These are phyloP conservation scores for Pythium grandisporangium DNA, from an alignment of 352 stramenopile species.

Conservation along the genomic window DNA sequence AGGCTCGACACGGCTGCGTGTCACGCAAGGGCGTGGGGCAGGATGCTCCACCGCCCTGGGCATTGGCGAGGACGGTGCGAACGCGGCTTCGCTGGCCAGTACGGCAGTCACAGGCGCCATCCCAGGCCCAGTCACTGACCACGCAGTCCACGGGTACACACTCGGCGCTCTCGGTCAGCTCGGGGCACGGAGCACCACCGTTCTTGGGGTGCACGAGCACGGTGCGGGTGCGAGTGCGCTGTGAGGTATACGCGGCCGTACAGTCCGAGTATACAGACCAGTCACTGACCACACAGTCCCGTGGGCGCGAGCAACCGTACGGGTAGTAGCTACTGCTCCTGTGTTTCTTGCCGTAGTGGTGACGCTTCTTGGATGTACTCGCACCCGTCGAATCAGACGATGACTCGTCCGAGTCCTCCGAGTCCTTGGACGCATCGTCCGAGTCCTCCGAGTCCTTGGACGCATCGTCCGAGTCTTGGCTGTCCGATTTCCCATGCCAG, in stretches of 20 bases:
- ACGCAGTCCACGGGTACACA: constrained; percentile 6
- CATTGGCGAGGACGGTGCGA: constrained; percentile 9
- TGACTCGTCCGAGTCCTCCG: too few relatives aligned
- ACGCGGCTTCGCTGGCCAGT: constrained; percentile 9
- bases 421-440: too few relatives aligned
- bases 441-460: too few relatives aligned
- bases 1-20: constrained; percentile 22
- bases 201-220: constrained; percentile 7
- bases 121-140: constrained; percentile 8
- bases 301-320: too few relatives aligned
- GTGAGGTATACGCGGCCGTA: constrained; percentile 4
- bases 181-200: constrained; percentile 13
- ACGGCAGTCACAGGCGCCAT: constrained; percentile 7
- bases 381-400: too few relatives aligned
- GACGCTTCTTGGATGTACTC: too few relatives aligned
- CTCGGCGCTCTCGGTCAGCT: constrained; percentile 14
- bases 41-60: constrained; percentile 6
- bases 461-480: too few relatives aligned
- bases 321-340: too few relatives aligned
- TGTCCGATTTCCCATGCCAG: too few relatives aligned
- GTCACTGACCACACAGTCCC: constrained; percentile 15
- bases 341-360: too few relatives aligned
- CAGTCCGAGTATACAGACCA: constrained; percentile 11
- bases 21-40: constrained; percentile 24
- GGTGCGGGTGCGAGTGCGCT: constrained; percentile 4